Evolutionary conservation across 1,139 yeast species (phyloP).

Genomic region (Magnusiomyces magnusii): DNA sequence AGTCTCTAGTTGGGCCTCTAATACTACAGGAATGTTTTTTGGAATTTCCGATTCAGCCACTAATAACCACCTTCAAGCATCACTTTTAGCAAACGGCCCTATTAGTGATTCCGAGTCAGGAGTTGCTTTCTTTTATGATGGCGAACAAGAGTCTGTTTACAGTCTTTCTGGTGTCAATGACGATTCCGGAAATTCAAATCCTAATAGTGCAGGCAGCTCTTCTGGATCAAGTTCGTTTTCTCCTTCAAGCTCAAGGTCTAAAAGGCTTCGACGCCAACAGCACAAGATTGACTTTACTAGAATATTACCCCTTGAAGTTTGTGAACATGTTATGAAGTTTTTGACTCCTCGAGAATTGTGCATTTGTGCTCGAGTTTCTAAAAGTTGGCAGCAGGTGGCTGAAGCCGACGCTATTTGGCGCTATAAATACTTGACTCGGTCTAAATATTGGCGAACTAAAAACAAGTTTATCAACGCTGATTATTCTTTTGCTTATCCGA

Average conservation of each 20-base stretch:
- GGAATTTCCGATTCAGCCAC: background rate
- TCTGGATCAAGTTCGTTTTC: background rate
- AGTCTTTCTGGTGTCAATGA: background rate
- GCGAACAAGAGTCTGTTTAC: constrained; percentile 9
- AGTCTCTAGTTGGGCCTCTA: constrained; percentile 18
- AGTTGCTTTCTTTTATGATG: constrained; percentile 21
- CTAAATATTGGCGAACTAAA: constrained; percentile 21
- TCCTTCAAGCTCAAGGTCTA: background rate
- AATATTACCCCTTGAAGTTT: constrained; percentile 28
- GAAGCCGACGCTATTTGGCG: constrained; percentile 28
- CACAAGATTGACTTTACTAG: constrained; percentile 20
- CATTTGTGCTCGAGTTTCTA: constrained; percentile 23
- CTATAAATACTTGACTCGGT: constrained; percentile 15
- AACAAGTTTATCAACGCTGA: background rate
- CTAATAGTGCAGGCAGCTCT: background rate
- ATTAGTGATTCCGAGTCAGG: constrained; percentile 21
- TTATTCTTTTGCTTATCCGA: background rate
- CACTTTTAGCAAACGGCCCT: background rate
- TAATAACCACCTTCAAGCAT: background rate
- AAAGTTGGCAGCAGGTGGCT: constrained; percentile 23
- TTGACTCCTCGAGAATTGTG: constrained; percentile 21
- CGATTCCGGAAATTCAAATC: background rate
- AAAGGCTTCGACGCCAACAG: background rate
- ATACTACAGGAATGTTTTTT: constrained; percentile 12
- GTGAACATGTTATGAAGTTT: constrained; percentile 20